These are phyloP conservation scores for Ambrosia trifida DNA, from an alignment of 129 eudicot genomes.

Conservation along the genomic window DNA sequence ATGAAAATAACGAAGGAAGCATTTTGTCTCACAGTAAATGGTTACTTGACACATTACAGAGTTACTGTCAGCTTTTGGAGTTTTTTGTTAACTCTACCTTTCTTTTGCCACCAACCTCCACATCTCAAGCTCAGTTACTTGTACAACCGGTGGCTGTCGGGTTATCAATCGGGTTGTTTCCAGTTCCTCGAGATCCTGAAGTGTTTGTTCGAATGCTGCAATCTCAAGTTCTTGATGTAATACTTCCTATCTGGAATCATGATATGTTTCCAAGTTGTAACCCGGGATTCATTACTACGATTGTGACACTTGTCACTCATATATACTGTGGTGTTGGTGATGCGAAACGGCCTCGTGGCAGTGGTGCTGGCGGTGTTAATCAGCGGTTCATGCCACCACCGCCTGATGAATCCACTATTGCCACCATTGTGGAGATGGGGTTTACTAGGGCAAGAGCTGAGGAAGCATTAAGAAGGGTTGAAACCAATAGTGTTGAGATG, in stretches of 20 bases:
- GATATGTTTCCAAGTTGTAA: slow-evolving; percentile 80
- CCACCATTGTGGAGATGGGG: slow-evolving; percentile 98
- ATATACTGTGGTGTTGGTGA: slow-evolving; percentile 85
- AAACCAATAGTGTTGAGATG: slow-evolving; percentile 94
- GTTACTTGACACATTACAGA: slow-evolving; percentile 79
- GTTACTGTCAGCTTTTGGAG: slow-evolving; percentile 74
- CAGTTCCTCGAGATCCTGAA: slow-evolving; percentile 94
- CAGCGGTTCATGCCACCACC: slow-evolving; percentile 81
- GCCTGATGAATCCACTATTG: slow-evolving; percentile 84
- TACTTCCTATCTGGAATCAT: slow-evolving; percentile 95
- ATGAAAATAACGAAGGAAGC: slow-evolving; percentile 52
- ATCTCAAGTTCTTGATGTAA: slow-evolving; percentile 90
- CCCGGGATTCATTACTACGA: slow-evolving; percentile 58
- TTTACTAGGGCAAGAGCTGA: slow-evolving; percentile 94
- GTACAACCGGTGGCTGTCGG: slow-evolving; percentile 95
- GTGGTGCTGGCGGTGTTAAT: slow-evolving; percentile 55
- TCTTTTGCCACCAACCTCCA: slow-evolving; percentile 62
- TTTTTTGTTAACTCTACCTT: slow-evolving; percentile 72
- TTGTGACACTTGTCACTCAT: slow-evolving; percentile 75
- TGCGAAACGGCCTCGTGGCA: slow-evolving; percentile 59
- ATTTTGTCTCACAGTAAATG: slow-evolving; percentile 63
- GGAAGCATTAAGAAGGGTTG: slow-evolving; percentile 94
- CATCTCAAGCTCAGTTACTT: slow-evolving; percentile 84
- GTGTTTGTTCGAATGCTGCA: slow-evolving; percentile 93
- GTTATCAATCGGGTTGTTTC: slow-evolving; percentile 89